Conservation (phyloP, 1,139 yeast species). For the Arxiozyma bovina region DNA sequence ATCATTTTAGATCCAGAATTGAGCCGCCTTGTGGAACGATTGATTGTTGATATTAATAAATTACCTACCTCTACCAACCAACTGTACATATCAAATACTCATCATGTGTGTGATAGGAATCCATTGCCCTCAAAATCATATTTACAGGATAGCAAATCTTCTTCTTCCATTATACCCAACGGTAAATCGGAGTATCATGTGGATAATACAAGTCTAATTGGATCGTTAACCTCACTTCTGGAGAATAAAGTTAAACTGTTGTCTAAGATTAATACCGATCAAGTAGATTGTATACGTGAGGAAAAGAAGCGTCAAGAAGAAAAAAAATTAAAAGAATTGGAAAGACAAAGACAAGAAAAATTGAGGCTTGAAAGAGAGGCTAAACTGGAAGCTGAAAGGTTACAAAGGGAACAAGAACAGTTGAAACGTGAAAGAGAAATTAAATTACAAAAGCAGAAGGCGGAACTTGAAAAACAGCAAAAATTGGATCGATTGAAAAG, state of each 20-base stretch:
- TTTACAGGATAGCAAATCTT: not conserved
- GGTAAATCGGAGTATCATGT: not conserved
- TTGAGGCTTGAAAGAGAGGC: slow-evolving; percentile 8
- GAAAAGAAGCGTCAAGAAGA: slow-evolving; percentile 7
- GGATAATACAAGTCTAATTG: not conserved
- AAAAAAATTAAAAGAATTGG: slow-evolving; percentile 2
- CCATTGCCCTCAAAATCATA: not conserved
- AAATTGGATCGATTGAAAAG: slow-evolving; percentile 7
- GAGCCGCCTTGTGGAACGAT: slow-evolving; percentile 1
- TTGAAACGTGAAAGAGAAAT: slow-evolving; percentile 2
- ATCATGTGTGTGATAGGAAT: too few species aligned
- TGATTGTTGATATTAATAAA: not conserved
- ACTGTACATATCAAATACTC: too few species aligned
- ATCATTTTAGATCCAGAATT: slow-evolving; percentile 7
- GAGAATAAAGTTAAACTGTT: slow-evolving; percentile 7
- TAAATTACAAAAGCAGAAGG: slow-evolving; percentile 5
- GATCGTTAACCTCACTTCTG: slow-evolving; percentile 1
- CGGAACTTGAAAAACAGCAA: slow-evolving; percentile 12
- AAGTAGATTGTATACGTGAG: slow-evolving; percentile 9
- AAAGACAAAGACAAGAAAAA: slow-evolving; percentile 8
- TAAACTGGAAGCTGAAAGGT: slow-evolving; percentile 2
- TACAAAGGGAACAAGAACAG: slow-evolving; percentile 2
- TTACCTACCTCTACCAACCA: not conserved
- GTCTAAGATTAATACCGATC: slow-evolving; percentile 7
- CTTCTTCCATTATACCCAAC: not conserved